These are phyloP conservation scores for Fusarium camptoceras DNA, from an alignment of 2,329 filamentous ascomycete species.

Conservation along the genomic window DNA sequence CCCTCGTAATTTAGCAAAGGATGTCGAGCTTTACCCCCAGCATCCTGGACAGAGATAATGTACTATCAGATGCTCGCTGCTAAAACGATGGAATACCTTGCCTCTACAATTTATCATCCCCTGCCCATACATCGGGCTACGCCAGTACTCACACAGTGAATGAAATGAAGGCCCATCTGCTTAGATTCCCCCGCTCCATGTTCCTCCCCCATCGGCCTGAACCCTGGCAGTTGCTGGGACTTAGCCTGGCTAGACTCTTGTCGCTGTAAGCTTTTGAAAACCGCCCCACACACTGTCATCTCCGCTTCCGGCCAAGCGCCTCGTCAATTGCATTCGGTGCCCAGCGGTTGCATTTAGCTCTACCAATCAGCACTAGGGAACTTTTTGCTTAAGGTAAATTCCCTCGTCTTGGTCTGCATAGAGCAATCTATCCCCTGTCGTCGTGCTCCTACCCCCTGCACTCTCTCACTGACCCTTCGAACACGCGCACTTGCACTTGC, in stretches of 20 bases:
- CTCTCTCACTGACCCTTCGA: conserved; percentile 32
- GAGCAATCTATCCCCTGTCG: conserved; percentile 18
- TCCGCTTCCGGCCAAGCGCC: conserved; percentile 46
- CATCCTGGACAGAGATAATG: conserved; percentile 1
- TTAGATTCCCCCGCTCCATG: conserved; percentile 38
- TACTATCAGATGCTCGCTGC: not conserved
- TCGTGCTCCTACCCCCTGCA: conserved; percentile 16
- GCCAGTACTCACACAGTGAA: conserved; percentile 16
- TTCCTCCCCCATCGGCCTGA: conserved; percentile 34
- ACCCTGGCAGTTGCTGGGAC: conserved; percentile 30
- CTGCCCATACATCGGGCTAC: conserved; percentile 5
- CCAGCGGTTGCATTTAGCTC: conserved; percentile 29
- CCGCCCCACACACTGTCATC: conserved; percentile 40
- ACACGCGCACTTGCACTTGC: conserved; percentile 39
- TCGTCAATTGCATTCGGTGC: conserved; percentile 48
- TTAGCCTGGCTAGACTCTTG: conserved; percentile 24
- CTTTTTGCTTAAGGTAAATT: conserved; percentile 40
- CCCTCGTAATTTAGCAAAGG: conserved; percentile 20
- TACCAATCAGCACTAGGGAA: conserved; percentile 36
- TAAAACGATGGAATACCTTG: conserved; percentile 14
- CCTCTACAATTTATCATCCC: conserved; percentile 23
- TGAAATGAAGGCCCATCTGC: conserved; percentile 23
- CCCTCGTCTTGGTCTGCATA: conserved; percentile 29
- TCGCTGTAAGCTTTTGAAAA: conserved; percentile 30
- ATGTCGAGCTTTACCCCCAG: conserved; percentile 14